phyloP scores from a whole-genome alignment of 1,284 basidiomycete species.

The Rhodotorula sp. region DNA sequence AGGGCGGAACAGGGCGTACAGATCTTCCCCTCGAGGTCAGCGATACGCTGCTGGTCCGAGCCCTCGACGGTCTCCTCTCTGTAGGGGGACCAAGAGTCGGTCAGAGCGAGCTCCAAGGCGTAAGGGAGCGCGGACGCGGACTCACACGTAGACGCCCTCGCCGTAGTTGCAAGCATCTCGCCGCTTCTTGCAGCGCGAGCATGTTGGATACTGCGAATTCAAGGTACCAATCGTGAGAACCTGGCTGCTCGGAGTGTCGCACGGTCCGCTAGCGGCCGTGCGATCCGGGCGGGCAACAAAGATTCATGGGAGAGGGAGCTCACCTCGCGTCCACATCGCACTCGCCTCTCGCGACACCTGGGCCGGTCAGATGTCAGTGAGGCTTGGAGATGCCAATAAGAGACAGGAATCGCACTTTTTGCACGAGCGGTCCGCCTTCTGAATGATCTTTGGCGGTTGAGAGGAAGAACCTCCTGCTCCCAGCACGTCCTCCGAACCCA shows the following conservation, averaged over 20 bases:
- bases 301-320: background rate
- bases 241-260: accelerated
- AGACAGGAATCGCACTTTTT: constrained; percentile 11
- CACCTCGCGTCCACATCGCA: constrained; percentile 29
- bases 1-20: background rate
- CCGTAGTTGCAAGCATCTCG: constrained; percentile 34
- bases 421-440: constrained; percentile 29
- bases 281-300: background rate
- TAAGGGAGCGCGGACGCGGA: background rate
- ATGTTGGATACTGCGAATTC: constrained; percentile 17
- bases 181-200: constrained; percentile 31
- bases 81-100: background rate
- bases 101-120: too few species aligned
- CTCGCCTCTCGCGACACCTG: constrained; percentile 31
- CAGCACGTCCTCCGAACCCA: background rate
- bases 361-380: background rate
- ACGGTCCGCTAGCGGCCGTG: too few species aligned
- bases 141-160: constrained; percentile 29
- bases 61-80: constrained; percentile 30
- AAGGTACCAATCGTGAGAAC: background rate
- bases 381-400: too few species aligned
- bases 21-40: constrained; percentile 27
- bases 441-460: constrained; percentile 2
- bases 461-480: background rate
- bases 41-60: constrained; percentile 22